Evolutionary conservation across 208 protist species (phyloP).

Genomic region (Leishmania braziliensis): DNA sequence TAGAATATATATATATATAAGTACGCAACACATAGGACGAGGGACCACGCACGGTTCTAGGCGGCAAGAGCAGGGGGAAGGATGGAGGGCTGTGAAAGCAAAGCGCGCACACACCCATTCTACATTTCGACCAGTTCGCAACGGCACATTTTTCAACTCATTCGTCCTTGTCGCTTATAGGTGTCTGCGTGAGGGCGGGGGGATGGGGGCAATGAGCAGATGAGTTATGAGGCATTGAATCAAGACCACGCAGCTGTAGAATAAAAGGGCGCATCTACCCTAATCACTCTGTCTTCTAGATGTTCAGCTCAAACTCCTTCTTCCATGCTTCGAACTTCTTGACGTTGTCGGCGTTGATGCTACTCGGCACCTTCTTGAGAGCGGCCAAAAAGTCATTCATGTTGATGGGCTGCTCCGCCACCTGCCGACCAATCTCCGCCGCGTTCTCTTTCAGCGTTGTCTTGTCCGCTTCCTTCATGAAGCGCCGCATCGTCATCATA

Average conservation of each 20-base stretch:
- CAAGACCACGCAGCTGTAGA: background rate
- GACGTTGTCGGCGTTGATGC: slow-evolving; percentile 84
- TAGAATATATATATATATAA: background rate
- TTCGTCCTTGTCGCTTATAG: background rate
- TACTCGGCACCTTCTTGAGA: slow-evolving; percentile 85
- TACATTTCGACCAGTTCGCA: background rate
- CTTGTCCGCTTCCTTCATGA: slow-evolving; percentile 83
- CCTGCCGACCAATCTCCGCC: slow-evolving; percentile 76
- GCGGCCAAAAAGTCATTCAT: slow-evolving; percentile 88
- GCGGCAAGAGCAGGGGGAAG: background rate
- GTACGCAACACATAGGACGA: background rate
- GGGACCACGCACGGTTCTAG: background rate
- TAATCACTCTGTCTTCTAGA: slow-evolving; percentile 15
- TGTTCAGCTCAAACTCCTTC: slow-evolving; percentile 85
- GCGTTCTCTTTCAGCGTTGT: slow-evolving; percentile 68
- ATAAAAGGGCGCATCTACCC: background rate
- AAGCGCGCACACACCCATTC: background rate
- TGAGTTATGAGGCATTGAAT: background rate
- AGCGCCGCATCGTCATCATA: slow-evolving; percentile 94
- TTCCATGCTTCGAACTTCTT: slow-evolving; percentile 91
- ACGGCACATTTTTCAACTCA: background rate
- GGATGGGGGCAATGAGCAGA: background rate
- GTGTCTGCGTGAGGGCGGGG: background rate
- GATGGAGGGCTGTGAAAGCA: background rate
- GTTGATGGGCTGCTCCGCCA: slow-evolving; percentile 82